Evolutionary conservation across 2,329 filamentous ascomycete genomes (phyloP).

Genomic region (Mycosphaerelloides madeirae): DNA sequence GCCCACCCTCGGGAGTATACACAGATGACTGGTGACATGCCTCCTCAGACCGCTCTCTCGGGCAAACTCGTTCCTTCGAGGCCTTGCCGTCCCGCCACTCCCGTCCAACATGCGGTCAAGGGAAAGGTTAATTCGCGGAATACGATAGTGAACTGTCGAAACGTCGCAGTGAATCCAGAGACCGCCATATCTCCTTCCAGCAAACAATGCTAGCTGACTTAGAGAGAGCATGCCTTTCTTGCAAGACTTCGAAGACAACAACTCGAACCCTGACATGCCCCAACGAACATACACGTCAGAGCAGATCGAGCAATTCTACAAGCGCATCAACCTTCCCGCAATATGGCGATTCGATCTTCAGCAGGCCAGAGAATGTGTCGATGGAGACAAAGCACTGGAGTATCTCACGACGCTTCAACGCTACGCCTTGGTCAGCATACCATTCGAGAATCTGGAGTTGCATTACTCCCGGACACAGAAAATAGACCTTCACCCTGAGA

Average conservation of each 20-base stretch:
- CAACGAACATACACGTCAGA: slow-evolving; percentile 16
- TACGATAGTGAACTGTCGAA: no score
- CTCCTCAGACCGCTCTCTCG: no score
- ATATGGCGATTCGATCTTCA: slow-evolving; percentile 14
- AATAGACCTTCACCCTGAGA: slow-evolving; percentile 47
- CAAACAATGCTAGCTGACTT: no score
- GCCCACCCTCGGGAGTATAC: no score
- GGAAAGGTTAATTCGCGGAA: no score
- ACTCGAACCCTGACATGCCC: background rate
- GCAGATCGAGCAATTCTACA: slow-evolving; percentile 22
- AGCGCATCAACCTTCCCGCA: slow-evolving; percentile 21
- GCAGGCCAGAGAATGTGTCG: slow-evolving; percentile 10
- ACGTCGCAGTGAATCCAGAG: no score
- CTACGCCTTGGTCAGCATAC: slow-evolving; percentile 40
- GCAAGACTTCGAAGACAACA: background rate
- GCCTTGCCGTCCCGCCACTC: no score
- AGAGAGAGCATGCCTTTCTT: no score
- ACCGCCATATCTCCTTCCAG: no score
- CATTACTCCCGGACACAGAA: slow-evolving; percentile 50
- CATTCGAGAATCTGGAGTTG: slow-evolving; percentile 54
- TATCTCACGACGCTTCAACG: slow-evolving; percentile 24
- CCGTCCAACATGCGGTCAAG: no score
- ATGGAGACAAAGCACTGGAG: slow-evolving; percentile 15
- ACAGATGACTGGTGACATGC: no score
- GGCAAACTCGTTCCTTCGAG: no score